These are phyloP conservation scores for Cutaneotrichosporon mucoides DNA, from an alignment of 1,284 basidiomycete genomes.

Conservation along the genomic window DNA sequence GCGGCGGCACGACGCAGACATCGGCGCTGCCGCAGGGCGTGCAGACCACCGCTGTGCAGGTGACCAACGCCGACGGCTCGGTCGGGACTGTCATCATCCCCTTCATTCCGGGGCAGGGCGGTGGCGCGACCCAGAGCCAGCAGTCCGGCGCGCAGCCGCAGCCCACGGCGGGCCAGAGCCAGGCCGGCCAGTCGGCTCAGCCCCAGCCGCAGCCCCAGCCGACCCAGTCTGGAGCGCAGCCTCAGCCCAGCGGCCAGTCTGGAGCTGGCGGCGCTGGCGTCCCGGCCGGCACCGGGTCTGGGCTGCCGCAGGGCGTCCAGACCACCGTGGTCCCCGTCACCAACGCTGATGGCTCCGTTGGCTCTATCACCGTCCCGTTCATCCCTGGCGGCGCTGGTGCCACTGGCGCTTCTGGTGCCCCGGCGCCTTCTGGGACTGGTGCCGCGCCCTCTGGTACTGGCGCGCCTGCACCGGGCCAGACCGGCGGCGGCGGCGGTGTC, in stretches of 20 bases:
- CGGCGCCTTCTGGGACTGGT: no score
- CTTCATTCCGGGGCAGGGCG: not conserved
- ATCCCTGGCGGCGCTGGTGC: no score
- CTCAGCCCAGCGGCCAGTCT: no score
- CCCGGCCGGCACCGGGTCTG: no score
- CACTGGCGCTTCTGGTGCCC: no score
- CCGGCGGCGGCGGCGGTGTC: not conserved
- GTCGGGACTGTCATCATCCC: not conserved
- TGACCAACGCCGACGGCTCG: not conserved
- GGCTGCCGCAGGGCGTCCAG: not conserved
- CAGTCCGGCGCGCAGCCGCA: not conserved
- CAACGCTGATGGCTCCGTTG: not conserved
- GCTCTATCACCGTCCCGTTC: not conserved
- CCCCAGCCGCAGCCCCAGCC: no score
- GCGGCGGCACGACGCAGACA: not conserved
- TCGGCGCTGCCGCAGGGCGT: not conserved
- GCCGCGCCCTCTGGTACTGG: no score
- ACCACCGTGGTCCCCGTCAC: not conserved
- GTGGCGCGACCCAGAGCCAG: not conserved
- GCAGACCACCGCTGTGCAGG: not conserved
- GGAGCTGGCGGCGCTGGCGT: no score
- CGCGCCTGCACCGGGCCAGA: no score
- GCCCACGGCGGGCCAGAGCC: no score
- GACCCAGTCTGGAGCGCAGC: no score
- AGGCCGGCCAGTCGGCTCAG: no score